Percentiles rank a stretch among this genome's conserved stretches.
Evolutionary conservation across 1,139 yeast genomes (phyloP).

Genomic region (Insectozyma bohioensis): DNA sequence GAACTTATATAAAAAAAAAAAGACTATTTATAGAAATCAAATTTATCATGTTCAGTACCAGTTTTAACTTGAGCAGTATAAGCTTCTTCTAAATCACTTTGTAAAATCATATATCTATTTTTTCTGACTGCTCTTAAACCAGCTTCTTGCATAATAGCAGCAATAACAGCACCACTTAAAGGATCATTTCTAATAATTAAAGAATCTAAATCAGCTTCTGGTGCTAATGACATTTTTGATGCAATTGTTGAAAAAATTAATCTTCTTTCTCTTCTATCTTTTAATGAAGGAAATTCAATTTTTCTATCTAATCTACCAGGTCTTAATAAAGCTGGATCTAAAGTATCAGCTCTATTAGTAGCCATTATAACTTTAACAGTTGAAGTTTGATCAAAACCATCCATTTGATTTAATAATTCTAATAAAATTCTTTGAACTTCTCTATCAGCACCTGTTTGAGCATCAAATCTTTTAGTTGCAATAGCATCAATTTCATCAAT

Average conservation of each 20-base stretch:
- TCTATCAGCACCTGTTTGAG: slow-evolving; percentile 99
- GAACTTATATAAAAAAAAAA: slow-evolving; percentile 24
- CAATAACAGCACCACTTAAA: slow-evolving; percentile 94
- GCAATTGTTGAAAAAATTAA: slow-evolving; percentile 95
- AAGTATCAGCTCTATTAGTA: slow-evolving; percentile 95
- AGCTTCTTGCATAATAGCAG: slow-evolving; percentile 99
- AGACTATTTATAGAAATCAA: slow-evolving; percentile 88
- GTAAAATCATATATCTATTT: slow-evolving; percentile 94
- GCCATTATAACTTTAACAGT: slow-evolving; percentile 99
- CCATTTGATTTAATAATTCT: slow-evolving; percentile 97
- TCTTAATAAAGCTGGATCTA: slow-evolving; percentile 95
- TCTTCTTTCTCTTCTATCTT: slow-evolving; percentile 97
- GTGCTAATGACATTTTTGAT: slow-evolving; percentile 96
- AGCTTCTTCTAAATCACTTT: slow-evolving; percentile 95
- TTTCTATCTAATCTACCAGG: slow-evolving; percentile 99
- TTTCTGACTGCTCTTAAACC: slow-evolving; percentile 98
- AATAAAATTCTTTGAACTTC: slow-evolving; percentile 98
- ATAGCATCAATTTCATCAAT: slow-evolving; percentile 99
- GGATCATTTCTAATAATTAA: slow-evolving; percentile 95
- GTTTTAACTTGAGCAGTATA: slow-evolving; percentile 95
- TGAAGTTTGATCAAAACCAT: slow-evolving; percentile 94
- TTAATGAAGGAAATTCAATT: slow-evolving; percentile 92
- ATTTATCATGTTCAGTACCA: slow-evolving; percentile 93
- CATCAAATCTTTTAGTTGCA: slow-evolving; percentile 98
- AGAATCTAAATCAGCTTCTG: slow-evolving; percentile 95